These are phyloP conservation scores for Gastrodia elata DNA, from an alignment of 106 monocot species.

Conservation along the genomic window DNA sequence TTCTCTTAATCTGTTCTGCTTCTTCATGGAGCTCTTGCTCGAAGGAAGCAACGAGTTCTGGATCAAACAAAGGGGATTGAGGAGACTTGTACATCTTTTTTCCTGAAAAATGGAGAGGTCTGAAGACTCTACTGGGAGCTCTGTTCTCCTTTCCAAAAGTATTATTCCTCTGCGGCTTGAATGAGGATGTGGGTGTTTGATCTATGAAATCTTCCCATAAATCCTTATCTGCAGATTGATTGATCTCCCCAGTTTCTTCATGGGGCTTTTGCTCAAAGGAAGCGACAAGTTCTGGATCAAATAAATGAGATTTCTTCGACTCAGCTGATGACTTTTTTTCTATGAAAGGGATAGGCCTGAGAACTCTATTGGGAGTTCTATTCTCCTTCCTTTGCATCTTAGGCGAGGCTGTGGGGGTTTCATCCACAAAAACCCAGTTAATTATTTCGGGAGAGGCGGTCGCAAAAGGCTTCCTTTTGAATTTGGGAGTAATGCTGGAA, in stretches of 20 bases:
- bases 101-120: conserved; percentile 22
- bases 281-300: conserved; percentile 76
- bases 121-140: conserved; percentile 8
- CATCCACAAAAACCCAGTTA: conserved; percentile 51
- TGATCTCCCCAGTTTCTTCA: conserved; percentile 45
- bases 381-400: conserved; percentile 26
- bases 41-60: conserved; percentile 59
- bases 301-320: conserved; percentile 65
- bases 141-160: conserved; percentile 24
- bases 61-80: conserved; percentile 68
- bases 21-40: conserved; percentile 51
- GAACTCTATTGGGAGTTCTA: neutral
- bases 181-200: too few relatives aligned
- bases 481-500: neutral
- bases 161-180: too few relatives aligned
- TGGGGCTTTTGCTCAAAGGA: conserved; percentile 52
- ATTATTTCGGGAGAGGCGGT: conserved; percentile 44
- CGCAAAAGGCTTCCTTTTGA: conserved; percentile 7
- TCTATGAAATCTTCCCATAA: too few relatives aligned
- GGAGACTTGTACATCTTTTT: conserved; percentile 18
- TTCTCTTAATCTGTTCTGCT: conserved; percentile 50
- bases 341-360: conserved; percentile 18
- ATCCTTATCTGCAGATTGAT: too few relatives aligned
- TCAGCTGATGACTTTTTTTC: neutral
- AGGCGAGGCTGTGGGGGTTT: conserved; percentile 31